Percentiles rank a stretch among this genome's conserved stretches.
Conservation (phyloP, 306 rosid species). For the Lathyrus sativus region DNA sequence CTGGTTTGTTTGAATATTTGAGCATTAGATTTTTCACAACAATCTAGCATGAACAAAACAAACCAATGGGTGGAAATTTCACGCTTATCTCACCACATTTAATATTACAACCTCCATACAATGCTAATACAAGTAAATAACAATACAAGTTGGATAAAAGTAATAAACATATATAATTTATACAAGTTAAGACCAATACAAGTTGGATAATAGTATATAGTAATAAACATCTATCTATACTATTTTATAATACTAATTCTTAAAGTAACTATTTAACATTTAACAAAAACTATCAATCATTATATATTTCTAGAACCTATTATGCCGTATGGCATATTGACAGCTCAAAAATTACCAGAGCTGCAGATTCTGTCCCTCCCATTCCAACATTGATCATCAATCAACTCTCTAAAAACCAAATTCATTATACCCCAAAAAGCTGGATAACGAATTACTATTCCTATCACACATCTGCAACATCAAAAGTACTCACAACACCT, state of each 20-base stretch:
- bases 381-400: constrained; percentile 3
- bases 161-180: constrained; percentile 1
- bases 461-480: too few relatives aligned
- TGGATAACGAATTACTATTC: background rate
- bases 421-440: background rate
- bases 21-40: too few relatives aligned
- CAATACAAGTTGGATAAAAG: background rate
- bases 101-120: background rate
- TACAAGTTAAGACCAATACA: background rate
- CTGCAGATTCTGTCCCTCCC: constrained; percentile 1
- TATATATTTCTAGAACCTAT: constrained; percentile 12
- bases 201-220: background rate
- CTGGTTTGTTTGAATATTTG: too few relatives aligned
- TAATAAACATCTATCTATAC: background rate
- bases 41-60: too few relatives aligned
- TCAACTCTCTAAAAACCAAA: constrained; percentile 5
- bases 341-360: constrained; percentile 3
- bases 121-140: background rate
- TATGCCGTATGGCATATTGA: background rate
- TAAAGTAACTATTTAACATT: constrained; percentile 9
- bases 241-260: background rate
- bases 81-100: background rate
- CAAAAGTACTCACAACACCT: too few relatives aligned
- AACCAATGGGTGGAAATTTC: background rate
- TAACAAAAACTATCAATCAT: constrained; percentile 20